Percentiles rank a stretch among this genome's conserved stretches.
Conservation (phyloP, 2,329 filamentous ascomycete genomes). For the Periconia sp. region DNA sequence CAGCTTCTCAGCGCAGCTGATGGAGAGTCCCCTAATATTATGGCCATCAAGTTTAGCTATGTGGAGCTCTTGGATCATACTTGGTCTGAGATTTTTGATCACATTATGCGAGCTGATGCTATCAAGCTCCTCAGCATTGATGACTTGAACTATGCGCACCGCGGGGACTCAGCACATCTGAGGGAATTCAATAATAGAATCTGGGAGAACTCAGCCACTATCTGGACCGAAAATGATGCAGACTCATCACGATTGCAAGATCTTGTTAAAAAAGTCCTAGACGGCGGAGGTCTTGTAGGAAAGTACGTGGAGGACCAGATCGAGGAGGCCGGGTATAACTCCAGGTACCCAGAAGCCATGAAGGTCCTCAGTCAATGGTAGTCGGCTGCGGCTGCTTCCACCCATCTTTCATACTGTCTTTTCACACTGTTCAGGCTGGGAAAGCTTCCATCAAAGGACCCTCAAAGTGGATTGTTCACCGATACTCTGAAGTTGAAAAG, state of each 20-base stretch:
- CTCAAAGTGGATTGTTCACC: too few species aligned
- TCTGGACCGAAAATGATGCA: background rate
- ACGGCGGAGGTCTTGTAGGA: too few species aligned
- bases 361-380: too few species aligned
- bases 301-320: too few species aligned
- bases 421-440: too few species aligned
- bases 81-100: slow-evolving; percentile 1
- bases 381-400: too few species aligned
- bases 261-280: too few species aligned
- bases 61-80: slow-evolving; percentile 1
- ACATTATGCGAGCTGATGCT: background rate
- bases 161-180: background rate
- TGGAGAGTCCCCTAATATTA: background rate
- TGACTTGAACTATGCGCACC: background rate
- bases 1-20: background rate
- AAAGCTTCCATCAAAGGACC: too few species aligned
- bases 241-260: background rate
- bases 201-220: background rate
- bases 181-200: background rate
- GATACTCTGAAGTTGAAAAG: too few species aligned
- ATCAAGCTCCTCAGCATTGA: background rate
- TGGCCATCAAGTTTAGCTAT: background rate
- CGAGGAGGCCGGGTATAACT: too few species aligned
- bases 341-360: too few species aligned
- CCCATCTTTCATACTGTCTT: too few species aligned